Percentiles rank a stretch among this genome's conserved stretches.
These are phyloP conservation scores for Phytophthora europaea DNA, from an alignment of 352 stramenopile genomes.

Conservation along the genomic window DNA sequence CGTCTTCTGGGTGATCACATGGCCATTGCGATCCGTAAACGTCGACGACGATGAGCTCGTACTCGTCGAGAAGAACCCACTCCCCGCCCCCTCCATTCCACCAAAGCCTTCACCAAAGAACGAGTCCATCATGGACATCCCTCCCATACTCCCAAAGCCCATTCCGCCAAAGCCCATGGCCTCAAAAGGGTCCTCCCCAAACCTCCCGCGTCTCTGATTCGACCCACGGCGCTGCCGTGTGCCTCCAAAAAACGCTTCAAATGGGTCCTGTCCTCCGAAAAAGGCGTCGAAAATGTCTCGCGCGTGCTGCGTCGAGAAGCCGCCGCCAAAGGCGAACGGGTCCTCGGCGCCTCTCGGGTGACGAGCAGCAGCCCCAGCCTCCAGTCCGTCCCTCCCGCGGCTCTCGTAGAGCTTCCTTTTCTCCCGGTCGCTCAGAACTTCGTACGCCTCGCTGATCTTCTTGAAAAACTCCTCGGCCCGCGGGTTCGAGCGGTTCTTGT, in stretches of 20 bases:
- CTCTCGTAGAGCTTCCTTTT: slow-evolving; percentile 70
- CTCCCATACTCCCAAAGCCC: slow-evolving; percentile 47
- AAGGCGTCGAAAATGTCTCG: slow-evolving; percentile 82
- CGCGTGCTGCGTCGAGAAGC: slow-evolving; percentile 66
- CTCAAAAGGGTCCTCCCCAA: slow-evolving; percentile 44
- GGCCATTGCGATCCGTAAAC: slow-evolving; percentile 74
- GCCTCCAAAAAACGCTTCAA: slow-evolving; percentile 63
- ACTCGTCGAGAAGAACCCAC: slow-evolving; percentile 46
- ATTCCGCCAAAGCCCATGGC: slow-evolving; percentile 49
- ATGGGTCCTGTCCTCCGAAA: slow-evolving; percentile 68
- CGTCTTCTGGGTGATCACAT: slow-evolving; percentile 82
- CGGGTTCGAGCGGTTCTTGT: slow-evolving; percentile 92
- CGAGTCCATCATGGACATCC: slow-evolving; percentile 54
- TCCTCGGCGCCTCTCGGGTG: slow-evolving; percentile 11
- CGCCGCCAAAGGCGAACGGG: slow-evolving; percentile 38
- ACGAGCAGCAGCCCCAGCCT: neutral
- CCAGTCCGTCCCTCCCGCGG: slow-evolving; percentile 48
- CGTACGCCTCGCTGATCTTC: slow-evolving; percentile 91
- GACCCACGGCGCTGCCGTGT: slow-evolving; percentile 27
- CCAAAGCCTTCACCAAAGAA: slow-evolving; percentile 58
- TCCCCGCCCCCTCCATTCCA: slow-evolving; percentile 17
- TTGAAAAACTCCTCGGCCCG: slow-evolving; percentile 92
- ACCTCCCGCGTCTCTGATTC: slow-evolving; percentile 20
- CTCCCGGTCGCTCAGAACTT: slow-evolving; percentile 82
- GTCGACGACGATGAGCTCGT: slow-evolving; percentile 73